Evolutionary conservation across 306 rosid species (phyloP).

Genomic region (Quercus engelmannii): DNA sequence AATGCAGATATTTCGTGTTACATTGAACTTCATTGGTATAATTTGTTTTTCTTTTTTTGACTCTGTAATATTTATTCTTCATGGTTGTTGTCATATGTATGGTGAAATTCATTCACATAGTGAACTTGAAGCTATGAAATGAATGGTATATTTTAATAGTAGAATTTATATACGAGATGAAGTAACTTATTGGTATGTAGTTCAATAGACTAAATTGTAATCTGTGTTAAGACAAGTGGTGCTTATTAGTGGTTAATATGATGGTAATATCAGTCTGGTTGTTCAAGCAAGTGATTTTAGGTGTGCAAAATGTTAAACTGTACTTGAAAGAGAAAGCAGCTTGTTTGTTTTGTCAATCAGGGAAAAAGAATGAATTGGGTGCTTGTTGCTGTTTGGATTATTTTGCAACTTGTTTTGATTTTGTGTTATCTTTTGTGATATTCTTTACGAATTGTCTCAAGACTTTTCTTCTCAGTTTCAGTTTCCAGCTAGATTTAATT

Average conservation of each 20-base stretch:
- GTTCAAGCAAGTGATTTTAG: background rate
- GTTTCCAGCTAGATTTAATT: background rate
- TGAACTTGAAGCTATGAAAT: background rate
- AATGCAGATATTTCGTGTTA: slow-evolving; percentile 63
- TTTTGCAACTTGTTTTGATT: background rate
- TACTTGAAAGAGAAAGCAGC: background rate
- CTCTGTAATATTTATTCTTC: background rate
- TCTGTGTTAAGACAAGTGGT: background rate
- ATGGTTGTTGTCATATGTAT: background rate
- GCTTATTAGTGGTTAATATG: background rate
- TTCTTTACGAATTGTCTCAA: background rate
- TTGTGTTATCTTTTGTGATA: background rate
- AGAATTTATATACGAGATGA: background rate
- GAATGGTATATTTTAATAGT: background rate
- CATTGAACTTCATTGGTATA: slow-evolving; percentile 72
- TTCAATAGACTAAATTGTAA: background rate
- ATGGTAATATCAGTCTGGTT: background rate
- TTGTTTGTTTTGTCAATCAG: background rate
- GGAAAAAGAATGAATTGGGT: background rate
- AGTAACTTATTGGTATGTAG: background rate
- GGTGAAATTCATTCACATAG: background rate
- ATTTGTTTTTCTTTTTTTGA: slow-evolving; percentile 1
- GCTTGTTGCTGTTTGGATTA: background rate
- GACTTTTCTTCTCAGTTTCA: background rate
- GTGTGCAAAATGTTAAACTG: background rate